Percentiles rank a stretch among this genome's conserved stretches.
phyloP scores from a whole-genome alignment of 2,329 filamentous ascomycete genomes.

The Alternaria brassicae region DNA sequence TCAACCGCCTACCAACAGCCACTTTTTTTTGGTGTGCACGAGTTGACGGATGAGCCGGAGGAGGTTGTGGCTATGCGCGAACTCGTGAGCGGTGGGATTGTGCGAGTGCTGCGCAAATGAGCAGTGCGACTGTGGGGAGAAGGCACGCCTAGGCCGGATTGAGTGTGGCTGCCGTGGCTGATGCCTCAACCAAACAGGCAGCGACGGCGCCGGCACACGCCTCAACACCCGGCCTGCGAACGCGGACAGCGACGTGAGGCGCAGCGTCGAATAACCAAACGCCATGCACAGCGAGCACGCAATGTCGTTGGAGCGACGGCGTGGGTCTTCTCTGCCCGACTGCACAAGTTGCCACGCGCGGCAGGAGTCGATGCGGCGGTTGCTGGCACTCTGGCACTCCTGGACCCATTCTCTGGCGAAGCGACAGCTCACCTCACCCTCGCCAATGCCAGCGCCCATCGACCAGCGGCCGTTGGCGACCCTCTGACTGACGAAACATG shows the following conservation, averaged over 20 bases:
- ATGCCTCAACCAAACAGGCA: constrained; percentile 28
- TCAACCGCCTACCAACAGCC: constrained; percentile 26
- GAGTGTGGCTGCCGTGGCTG: constrained; percentile 29
- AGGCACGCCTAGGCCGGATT: constrained; percentile 12
- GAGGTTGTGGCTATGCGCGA: constrained; percentile 34
- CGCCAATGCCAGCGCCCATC: constrained; percentile 26
- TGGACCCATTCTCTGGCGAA: constrained; percentile 7
- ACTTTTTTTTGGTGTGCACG: constrained; percentile 17
- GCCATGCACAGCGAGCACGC: constrained; percentile 17
- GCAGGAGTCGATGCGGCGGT: constrained; percentile 33
- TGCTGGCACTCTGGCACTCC: constrained; percentile 36
- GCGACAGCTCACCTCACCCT: constrained; percentile 12
- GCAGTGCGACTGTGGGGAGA: constrained; percentile 16
- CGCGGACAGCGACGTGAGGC: constrained; percentile 25
- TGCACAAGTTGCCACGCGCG: constrained; percentile 28
- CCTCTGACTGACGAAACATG: constrained; percentile 36
- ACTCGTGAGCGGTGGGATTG: constrained; percentile 31
- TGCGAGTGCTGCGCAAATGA: constrained; percentile 30
- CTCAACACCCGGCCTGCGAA: constrained; percentile 23
- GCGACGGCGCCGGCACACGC: constrained; percentile 17
- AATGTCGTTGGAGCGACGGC: constrained; percentile 19
- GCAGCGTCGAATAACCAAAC: constrained; percentile 24
- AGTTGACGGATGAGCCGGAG: constrained; percentile 11
- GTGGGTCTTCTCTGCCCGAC: constrained; percentile 2
- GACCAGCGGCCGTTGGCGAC: constrained; percentile 22